phyloP scores from a whole-genome alignment of 1,139 yeast species.

The Protomyces pachydermus region DNA sequence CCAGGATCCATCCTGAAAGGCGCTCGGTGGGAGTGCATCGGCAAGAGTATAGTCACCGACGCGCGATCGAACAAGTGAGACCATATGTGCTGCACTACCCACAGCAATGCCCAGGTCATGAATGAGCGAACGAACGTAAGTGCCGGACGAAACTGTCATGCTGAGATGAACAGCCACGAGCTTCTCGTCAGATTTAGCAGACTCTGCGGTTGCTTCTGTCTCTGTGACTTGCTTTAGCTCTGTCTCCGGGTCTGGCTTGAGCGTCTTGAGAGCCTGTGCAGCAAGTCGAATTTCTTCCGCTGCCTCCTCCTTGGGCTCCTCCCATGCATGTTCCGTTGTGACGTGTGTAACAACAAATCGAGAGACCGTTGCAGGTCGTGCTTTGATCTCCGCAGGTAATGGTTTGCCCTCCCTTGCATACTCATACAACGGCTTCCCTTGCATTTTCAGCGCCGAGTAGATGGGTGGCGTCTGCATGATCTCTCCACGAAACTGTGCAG shows the following conservation, averaged over 20 bases:
- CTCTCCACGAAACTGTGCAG: constrained; percentile 66
- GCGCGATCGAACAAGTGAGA: constrained; percentile 61
- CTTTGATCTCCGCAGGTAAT: constrained; percentile 71
- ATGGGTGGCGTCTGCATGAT: constrained; percentile 91
- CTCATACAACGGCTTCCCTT: constrained; percentile 89
- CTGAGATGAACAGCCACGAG: constrained; percentile 49
- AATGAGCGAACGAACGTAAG: constrained; percentile 82
- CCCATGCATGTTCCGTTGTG: constrained; percentile 53
- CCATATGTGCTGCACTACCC: constrained; percentile 85
- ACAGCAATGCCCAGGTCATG: constrained; percentile 84
- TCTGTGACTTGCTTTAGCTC: neutral
- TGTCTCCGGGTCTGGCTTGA: constrained; percentile 10
- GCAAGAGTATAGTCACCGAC: constrained; percentile 57
- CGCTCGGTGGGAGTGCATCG: constrained; percentile 10
- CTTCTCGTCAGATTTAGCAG: constrained; percentile 22
- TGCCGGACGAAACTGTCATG: constrained; percentile 86
- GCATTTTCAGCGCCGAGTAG: constrained; percentile 87
- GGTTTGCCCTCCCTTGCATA: constrained; percentile 88
- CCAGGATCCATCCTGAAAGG: constrained; percentile 18
- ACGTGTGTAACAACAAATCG: constrained; percentile 55
- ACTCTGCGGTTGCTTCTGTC: too few relatives aligned
- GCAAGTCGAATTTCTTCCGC: constrained; percentile 36
- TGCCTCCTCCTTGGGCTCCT: constrained; percentile 39
- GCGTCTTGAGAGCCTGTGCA: constrained; percentile 33
- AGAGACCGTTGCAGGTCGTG: constrained; percentile 63